phyloP scores from a whole-genome alignment of 2,329 filamentous ascomycete species.

The Stagonosporopsis cucurbitacearum region DNA sequence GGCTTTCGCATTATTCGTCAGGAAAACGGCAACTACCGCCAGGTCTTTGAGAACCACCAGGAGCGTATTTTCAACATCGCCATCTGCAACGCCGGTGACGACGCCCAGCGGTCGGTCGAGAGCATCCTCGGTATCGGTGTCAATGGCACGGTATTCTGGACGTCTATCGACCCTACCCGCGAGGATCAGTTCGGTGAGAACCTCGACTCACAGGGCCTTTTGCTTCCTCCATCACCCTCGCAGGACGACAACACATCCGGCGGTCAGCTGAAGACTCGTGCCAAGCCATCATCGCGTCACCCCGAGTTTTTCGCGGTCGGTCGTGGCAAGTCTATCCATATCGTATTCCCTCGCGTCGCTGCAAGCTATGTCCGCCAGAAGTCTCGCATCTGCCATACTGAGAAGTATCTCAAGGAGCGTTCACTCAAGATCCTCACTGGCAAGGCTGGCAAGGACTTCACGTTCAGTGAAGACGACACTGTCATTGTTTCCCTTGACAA shows the following conservation, averaged over 20 bases:
- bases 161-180: constrained; percentile 63
- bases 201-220: constrained; percentile 84
- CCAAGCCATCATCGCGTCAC: constrained; percentile 85
- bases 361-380: constrained; percentile 58
- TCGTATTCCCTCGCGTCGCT: constrained; percentile 71
- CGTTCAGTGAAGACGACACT: constrained; percentile 95
- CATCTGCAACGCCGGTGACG: constrained; percentile 71
- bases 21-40: constrained; percentile 88
- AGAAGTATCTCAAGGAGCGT: constrained; percentile 84
- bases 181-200: constrained; percentile 72
- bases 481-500: constrained; percentile 96
- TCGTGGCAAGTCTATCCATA: constrained; percentile 93
- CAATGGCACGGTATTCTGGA: constrained; percentile 97
- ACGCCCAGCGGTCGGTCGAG: constrained; percentile 59
- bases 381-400: constrained; percentile 76
- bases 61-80: constrained; percentile 96
- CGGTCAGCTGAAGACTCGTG: constrained; percentile 93
- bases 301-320: constrained; percentile 95
- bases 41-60: constrained; percentile 87
- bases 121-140: constrained; percentile 90
- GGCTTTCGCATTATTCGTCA: constrained; percentile 93
- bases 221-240: constrained; percentile 83
- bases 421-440: constrained; percentile 94
- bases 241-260: constrained; percentile 91
- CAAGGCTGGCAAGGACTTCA: constrained; percentile 98